Evolutionary conservation across 495 filamentous ascomycete genomes (phyloP), one percentile per base, ranked within the genome.

Genomic region (Xylaria curta): DNA sequence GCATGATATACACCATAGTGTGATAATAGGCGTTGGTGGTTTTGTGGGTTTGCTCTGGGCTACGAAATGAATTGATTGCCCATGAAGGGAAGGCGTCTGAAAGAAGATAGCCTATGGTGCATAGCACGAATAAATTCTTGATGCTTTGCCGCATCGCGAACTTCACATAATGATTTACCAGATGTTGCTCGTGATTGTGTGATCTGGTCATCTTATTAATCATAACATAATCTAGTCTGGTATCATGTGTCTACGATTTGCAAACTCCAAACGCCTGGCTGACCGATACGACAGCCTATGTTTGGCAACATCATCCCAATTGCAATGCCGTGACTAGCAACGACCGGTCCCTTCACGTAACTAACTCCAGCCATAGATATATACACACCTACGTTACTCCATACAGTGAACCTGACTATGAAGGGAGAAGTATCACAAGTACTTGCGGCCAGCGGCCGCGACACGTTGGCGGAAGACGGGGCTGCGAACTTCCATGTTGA

Each of bases 401-500:
- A 28, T n/a, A 24, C 44, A 47, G 24, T 1, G n/a, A 47, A 33
- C 5, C 28, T 42, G 12, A 47, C 47, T 38, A 19, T n/a, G 4
- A 3, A 12, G 17, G 8, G 19, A 7, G 38, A 24, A 19, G 15
- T 31, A 56, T 78, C 71, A 97, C 64, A 99, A 79, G 82, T 96
- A 98, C 82, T 98, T 99, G 86, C 92, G 94, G 81, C 93, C 96
- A 9, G 94, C 95, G 40, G 92, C 92, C 13, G 87, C 89, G 3
- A 99, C 93, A 81, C 91, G 89, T 49, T 83, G 79, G 76, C 93
- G 86, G 79, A 99, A 99, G 3, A 98, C 89, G 0, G 93, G 89
- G 80, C 94, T 97, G 79, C 85, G 87, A 42, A 99, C 90, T 79
- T 91, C 89, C 88, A 91, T 92, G 76, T 95, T 93, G 59, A 90